phyloP scores from a whole-genome alignment of 1,284 basidiomycete genomes.

The Tremellales sp. region DNA sequence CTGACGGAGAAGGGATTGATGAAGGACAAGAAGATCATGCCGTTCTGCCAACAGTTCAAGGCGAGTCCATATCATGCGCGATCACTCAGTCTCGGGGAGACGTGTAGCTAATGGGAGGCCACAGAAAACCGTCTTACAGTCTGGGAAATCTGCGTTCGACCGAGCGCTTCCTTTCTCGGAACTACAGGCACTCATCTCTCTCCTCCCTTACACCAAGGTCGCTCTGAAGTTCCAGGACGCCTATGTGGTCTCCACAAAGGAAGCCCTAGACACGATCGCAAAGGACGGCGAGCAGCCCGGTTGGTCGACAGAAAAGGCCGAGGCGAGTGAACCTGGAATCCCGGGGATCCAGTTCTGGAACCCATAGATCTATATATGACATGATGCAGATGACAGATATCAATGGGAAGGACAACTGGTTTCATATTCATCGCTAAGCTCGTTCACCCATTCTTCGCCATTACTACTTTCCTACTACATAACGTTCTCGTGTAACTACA shows the following conservation, averaged over 20 bases:
- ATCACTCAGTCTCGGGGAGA: neutral
- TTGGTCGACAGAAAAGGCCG: constrained; percentile 54
- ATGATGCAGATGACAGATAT: too few species aligned
- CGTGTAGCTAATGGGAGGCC: constrained; percentile 4
- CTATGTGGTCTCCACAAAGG: constrained; percentile 66
- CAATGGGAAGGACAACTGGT: too few species aligned
- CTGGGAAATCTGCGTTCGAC: constrained; percentile 75
- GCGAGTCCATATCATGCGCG: constrained; percentile 49
- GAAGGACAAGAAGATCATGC: constrained; percentile 96
- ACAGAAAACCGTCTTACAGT: constrained; percentile 72
- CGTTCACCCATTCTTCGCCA: too few species aligned
- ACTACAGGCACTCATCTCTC: constrained; percentile 65
- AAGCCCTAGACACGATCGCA: constrained; percentile 51
- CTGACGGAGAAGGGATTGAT: constrained; percentile 73
- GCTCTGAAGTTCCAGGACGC: constrained; percentile 72
- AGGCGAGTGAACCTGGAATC: constrained; percentile 78
- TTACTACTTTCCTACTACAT: too few species aligned
- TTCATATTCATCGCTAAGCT: too few species aligned
- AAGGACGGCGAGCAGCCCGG: constrained; percentile 36
- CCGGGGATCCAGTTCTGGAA: constrained; percentile 79
- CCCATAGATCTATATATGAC: constrained; percentile 21
- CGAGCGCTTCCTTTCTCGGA: constrained; percentile 87
- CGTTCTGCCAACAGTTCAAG: constrained; percentile 90
- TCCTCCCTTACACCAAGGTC: constrained; percentile 78
- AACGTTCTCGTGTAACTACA: too few species aligned